Evolutionary conservation across 441 rosid genomes (phyloP), one percentile per base, ranked within the genome.

Genomic region (Brassica hybrid): DNA sequence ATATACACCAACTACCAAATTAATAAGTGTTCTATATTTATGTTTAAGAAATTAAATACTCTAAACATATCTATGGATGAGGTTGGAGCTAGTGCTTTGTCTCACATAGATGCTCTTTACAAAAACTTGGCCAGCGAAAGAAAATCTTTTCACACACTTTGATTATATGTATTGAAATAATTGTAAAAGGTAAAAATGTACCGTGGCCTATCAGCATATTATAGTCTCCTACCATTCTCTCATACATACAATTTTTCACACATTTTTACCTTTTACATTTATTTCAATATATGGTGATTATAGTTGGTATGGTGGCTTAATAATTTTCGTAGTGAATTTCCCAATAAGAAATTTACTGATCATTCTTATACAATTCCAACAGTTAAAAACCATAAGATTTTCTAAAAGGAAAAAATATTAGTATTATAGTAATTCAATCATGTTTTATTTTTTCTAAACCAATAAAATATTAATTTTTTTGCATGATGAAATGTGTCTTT

Each of bases 141-240:
- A 50, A 30, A 8, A 6, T 0, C 5, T 34, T 64, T 32, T 27
- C 52, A 63, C 34, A 11, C 36, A 50, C 38, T n/a, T n/a, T n/a
- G n/a, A n/a, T 64, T 50, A 18, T 59, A 59, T 59, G 34, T 48
- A 72, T 61, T 16, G 18, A 45, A 43, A 72, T 32, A 61, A 72
- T 43, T 25, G 25, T 23, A 7, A 19, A 61, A 63, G 21, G 21
- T 21, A 38, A 74, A 52, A 74, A 4, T 56, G 57, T 25, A 16
- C 8, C 45, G 57, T 74, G n/a, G 72, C 68, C 65, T 74, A 56
- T 57, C 54, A 21, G 56, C 71, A 38, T 17, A 56, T 30, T 48
- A 62, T 48, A 68, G 25, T 25, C 16, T 14, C 14, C 3, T 57
- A 57, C 30, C 62, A 57, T 30, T 30, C 34, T 30, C 34, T 30